A percentile compares a stretch with the other conserved stretches of the same genome.
phyloP scores from a whole-genome alignment of 148 eudicot genomes.

The Drosera capensis region DNA sequence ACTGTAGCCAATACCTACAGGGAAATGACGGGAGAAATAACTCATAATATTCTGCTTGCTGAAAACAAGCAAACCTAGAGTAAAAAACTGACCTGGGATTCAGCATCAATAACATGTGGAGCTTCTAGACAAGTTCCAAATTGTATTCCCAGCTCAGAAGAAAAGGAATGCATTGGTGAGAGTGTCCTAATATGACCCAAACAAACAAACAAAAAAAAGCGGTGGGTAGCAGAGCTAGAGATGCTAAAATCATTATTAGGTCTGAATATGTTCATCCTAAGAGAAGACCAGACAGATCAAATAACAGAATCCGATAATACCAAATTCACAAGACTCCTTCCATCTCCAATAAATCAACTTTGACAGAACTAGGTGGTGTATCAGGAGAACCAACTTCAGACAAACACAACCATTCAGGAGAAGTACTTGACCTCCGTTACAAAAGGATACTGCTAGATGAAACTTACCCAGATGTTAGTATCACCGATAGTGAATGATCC shows the following conservation, averaged over 20 bases:
- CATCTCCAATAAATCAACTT: too few species aligned
- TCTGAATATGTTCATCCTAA: too few species aligned
- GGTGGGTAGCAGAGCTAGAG: neutral
- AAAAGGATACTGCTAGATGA: neutral
- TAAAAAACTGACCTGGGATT: conserved; percentile 62
- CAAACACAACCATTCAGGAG: neutral
- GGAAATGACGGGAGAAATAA: too few species aligned
- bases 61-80: too few species aligned
- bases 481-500: conserved; percentile 67
- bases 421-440: too few species aligned
- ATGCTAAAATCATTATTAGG: too few species aligned
- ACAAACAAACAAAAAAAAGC: too few species aligned
- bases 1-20: conserved; percentile 73
- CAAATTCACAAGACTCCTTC: too few species aligned
- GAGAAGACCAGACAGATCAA: too few species aligned
- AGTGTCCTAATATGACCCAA: conserved; percentile 57
- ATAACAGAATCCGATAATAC: neutral
- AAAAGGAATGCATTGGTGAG: conserved; percentile 80
- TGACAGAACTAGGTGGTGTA: neutral
- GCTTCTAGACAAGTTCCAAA: conserved; percentile 86
- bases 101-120: conserved; percentile 75
- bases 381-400: neutral
- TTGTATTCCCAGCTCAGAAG: conserved; percentile 87
- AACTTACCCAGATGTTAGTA: conserved; percentile 89
- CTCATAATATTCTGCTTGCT: too few species aligned